A percentile compares a stretch with the other conserved stretches of the same genome.
Conservation (phyloP, 805 yeast species). For the Starmerella roubikii region DNA sequence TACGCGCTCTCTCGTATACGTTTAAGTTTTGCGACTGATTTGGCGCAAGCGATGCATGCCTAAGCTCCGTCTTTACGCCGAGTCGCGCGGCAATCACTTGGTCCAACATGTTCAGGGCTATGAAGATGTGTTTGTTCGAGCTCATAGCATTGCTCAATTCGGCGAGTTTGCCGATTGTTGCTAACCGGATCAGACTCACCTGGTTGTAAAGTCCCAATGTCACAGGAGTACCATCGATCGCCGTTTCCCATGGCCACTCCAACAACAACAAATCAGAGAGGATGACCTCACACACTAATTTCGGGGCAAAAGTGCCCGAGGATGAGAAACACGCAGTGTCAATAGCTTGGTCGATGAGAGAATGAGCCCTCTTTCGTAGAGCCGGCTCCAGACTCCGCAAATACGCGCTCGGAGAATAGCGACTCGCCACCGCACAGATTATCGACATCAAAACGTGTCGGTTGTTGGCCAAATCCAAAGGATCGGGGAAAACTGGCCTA, state of each 20-base stretch:
- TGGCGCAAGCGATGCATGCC: constrained; percentile 28
- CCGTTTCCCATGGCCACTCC: constrained; percentile 49
- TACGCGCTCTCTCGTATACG: constrained; percentile 50
- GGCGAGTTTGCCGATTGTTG: constrained; percentile 73
- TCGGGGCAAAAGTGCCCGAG: neutral
- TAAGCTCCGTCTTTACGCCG: constrained; percentile 64
- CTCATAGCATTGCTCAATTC: constrained; percentile 77
- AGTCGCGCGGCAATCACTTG: constrained; percentile 69
- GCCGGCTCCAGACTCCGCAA: constrained; percentile 88
- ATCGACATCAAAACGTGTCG: constrained; percentile 65
- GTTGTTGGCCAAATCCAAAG: constrained; percentile 54
- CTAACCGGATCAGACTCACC: constrained; percentile 89
- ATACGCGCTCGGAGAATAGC: constrained; percentile 63
- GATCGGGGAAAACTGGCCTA: constrained; percentile 57
- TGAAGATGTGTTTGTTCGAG: constrained; percentile 53
- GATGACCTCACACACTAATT: constrained; percentile 57
- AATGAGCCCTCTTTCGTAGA: constrained; percentile 30
- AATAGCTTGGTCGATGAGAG: neutral
- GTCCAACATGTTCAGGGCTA: constrained; percentile 78
- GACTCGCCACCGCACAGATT: constrained; percentile 61
- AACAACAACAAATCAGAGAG: constrained; percentile 72
- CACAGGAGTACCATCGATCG: neutral
- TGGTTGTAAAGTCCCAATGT: constrained; percentile 27
- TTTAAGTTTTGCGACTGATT: neutral
- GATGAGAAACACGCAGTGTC: constrained; percentile 27